Conservation (phyloP, 2,329 filamentous ascomycete genomes). For the Sarocladium brachiariae region DNA sequence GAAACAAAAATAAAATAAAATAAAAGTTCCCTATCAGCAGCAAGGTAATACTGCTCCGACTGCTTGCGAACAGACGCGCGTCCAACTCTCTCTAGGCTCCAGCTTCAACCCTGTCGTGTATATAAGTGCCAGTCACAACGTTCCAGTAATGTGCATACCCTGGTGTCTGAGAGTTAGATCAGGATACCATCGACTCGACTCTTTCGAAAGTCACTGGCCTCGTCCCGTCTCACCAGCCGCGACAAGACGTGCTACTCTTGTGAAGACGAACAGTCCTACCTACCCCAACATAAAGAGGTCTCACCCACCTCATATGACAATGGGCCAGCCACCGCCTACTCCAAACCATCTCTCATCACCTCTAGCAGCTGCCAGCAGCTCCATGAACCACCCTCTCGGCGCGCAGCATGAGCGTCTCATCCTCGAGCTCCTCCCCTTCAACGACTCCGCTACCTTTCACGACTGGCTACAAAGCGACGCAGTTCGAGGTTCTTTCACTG, state of each 20-base stretch:
- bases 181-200: slow-evolving; percentile 2
- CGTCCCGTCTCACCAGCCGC: neutral
- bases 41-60: no score
- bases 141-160: slow-evolving; percentile 3
- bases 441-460: slow-evolving; percentile 24
- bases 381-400: slow-evolving; percentile 13
- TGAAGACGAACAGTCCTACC: neutral
- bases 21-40: no score
- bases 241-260: neutral
- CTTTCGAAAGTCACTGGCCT: neutral
- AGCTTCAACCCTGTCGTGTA: neutral
- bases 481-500: slow-evolving; percentile 29
- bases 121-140: neutral
- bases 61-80: neutral
- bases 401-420: slow-evolving; percentile 31
- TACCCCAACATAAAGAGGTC: neutral
- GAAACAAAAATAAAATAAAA: no score
- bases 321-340: neutral
- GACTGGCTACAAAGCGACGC: slow-evolving; percentile 26
- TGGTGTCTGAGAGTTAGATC: neutral
- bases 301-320: neutral
- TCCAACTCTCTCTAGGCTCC: neutral
- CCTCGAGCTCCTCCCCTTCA: slow-evolving; percentile 32
- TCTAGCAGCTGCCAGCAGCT: neutral
- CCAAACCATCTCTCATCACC: neutral